These are phyloP conservation scores for Metarhizium anisopliae DNA, from an alignment of 2,329 filamentous ascomycete species.

Conservation along the genomic window DNA sequence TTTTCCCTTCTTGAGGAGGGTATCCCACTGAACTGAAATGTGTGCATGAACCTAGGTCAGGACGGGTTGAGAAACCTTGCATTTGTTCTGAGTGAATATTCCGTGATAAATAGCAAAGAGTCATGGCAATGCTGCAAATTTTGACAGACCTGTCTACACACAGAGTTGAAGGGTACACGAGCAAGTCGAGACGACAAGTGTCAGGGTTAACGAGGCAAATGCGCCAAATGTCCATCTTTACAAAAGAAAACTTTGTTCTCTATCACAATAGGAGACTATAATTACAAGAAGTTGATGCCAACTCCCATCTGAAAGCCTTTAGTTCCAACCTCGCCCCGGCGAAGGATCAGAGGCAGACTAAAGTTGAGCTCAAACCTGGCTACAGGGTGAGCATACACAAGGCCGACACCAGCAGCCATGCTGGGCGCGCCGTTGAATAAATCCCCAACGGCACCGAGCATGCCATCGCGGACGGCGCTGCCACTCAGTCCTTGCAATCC, in stretches of 20 bases:
- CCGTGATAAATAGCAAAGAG: too few relatives aligned
- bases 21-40: too few relatives aligned
- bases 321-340: slow-evolving; percentile 75
- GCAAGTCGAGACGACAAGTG: too few relatives aligned
- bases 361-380: slow-evolving; percentile 96
- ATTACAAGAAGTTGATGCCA: slow-evolving; percentile 86
- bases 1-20: too few relatives aligned
- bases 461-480: slow-evolving; percentile 39
- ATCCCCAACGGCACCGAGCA: slow-evolving; percentile 57
- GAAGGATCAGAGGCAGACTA: slow-evolving; percentile 71
- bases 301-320: slow-evolving; percentile 96
- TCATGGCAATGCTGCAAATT: too few relatives aligned
- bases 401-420: slow-evolving; percentile 74
- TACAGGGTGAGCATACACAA: slow-evolving; percentile 91
- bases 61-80: too few relatives aligned
- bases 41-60: too few relatives aligned
- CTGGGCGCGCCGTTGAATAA: slow-evolving; percentile 72
- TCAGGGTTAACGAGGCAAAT: neutral
- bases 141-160: too few relatives aligned
- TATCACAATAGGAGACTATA: neutral
- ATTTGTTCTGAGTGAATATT: too few relatives aligned
- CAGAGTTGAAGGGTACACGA: too few relatives aligned
- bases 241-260: neutral
- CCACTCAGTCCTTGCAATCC: slow-evolving; percentile 25
- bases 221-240: slow-evolving; percentile 1